Conservation (phyloP, 2,329 filamentous ascomycete genomes). For the Botrytis medusae region DNA sequence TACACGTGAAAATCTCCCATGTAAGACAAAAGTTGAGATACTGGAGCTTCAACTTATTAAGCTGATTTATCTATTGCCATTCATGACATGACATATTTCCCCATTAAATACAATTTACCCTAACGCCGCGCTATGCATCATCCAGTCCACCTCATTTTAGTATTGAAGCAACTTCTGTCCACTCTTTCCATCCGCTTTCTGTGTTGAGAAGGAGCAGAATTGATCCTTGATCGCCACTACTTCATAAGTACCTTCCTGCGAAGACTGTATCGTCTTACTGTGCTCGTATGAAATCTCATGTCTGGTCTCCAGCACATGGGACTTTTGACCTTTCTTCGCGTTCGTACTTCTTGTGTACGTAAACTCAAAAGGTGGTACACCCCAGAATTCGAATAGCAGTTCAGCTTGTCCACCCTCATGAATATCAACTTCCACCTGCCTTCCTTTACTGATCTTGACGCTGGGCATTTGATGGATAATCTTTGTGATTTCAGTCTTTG, state of each 20-base stretch:
- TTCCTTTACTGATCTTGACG: slow-evolving; percentile 84
- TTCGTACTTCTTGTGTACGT: slow-evolving; percentile 93
- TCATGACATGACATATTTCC: slow-evolving; percentile 8
- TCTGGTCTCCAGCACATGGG: slow-evolving; percentile 82
- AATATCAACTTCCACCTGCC: slow-evolving; percentile 80
- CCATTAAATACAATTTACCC: slow-evolving; percentile 19
- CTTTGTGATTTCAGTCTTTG: slow-evolving; percentile 74
- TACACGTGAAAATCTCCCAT: not conserved
- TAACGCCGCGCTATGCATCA: slow-evolving; percentile 41
- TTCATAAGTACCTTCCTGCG: slow-evolving; percentile 95
- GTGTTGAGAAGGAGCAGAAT: slow-evolving; percentile 84
- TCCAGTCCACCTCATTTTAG: slow-evolving; percentile 26
- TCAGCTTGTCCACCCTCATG: slow-evolving; percentile 95
- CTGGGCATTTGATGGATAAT: slow-evolving; percentile 89
- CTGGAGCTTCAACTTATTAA: slow-evolving; percentile 8
- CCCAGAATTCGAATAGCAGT: slow-evolving; percentile 92
- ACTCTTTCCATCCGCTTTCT: slow-evolving; percentile 53
- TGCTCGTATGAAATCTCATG: slow-evolving; percentile 83
- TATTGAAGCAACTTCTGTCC: slow-evolving; percentile 43
- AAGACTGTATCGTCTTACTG: slow-evolving; percentile 77
- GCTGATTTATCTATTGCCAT: not conserved
- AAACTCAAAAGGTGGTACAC: slow-evolving; percentile 95
- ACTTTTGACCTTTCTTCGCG: slow-evolving; percentile 71
- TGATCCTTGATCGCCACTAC: slow-evolving; percentile 94
- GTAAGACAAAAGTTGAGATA: not conserved